Conservation (phyloP, 169 alveolate species). For the Plasmodium berghei region DNA sequence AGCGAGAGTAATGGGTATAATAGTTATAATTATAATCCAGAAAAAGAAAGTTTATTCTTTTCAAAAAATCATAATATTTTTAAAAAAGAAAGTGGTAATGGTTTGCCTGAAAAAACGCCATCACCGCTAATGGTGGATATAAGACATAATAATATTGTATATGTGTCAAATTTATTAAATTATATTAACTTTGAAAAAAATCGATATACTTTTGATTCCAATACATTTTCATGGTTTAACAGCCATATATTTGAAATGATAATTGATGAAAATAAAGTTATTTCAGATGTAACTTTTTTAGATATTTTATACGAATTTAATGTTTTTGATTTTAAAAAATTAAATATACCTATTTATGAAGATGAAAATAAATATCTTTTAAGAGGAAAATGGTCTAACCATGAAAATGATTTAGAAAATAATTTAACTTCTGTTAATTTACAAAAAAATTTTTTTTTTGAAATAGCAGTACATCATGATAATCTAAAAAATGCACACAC, state of each 20-base stretch:
- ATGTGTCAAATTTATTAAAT: constrained; percentile 40
- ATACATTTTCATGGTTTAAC: constrained; percentile 50
- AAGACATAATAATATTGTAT: constrained; percentile 6
- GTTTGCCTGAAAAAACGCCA: not conserved
- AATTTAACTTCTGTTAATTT: constrained; percentile 34
- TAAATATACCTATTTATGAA: not conserved
- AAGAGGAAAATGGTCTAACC: constrained; percentile 31
- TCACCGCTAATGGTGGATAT: not conserved
- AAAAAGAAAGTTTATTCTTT: no score
- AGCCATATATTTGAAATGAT: constrained; percentile 40
- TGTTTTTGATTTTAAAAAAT: constrained; percentile 32
- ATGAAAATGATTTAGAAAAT: not conserved
- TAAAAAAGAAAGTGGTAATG: not conserved
- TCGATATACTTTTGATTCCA: constrained; percentile 23
- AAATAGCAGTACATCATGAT: constrained; percentile 60
- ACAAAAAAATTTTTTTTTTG: constrained; percentile 39
- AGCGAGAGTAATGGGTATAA: not conserved
- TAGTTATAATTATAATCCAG: no score
- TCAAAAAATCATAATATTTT: not conserved
- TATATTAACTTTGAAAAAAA: constrained; percentile 39
- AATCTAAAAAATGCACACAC: constrained; percentile 39
- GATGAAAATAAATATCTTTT: constrained; percentile 20
- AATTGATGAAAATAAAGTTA: constrained; percentile 38
- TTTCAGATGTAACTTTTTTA: constrained; percentile 46
- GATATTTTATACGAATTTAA: constrained; percentile 63